Base-by-base conservation (phyloP, 2,329 filamentous ascomycete species). In the Coleophoma eucalyptorum region DNA sequence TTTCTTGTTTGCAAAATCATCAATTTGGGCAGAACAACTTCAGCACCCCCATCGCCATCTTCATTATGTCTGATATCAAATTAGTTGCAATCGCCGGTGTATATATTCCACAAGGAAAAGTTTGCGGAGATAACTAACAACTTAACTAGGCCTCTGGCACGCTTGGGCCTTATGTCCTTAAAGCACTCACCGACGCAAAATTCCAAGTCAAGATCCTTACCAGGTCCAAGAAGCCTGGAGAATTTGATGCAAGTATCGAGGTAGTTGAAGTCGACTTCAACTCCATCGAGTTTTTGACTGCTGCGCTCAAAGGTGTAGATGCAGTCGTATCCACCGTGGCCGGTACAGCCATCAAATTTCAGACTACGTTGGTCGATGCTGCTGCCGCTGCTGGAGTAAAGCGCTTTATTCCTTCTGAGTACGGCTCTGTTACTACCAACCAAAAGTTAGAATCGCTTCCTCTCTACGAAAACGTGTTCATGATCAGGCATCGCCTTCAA, bases 361-460 rank as follows among this genome's bases (percentile, higher is more conserved):
- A 42, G 66, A 50, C 50, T 12, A 19, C 69, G n/a, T 63, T 83
- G 49, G 73, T 83, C 42, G 75, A 84, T 41, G 82, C 80, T 1
- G 73, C 79, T n/a, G 71, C 78, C 38, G 73, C 72, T 16, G 80
- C 79, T 0, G 76, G 78, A 12, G 79, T 84, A 7, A 72, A 78
- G 58, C 72, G 79, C 19, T 81, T 83, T 67, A 69, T 84, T 38
- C 79, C 81, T 1, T 77, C 76, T 6, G 80, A 84, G 48, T 84
- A 76, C 35, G 66, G 65, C 33, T 61, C 64, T 8, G 58, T 68
- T 64, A 61, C 70, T 69, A 61, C 72, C 61, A 42, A 62, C 58
- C n/a, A 67, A 64, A 62, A 65, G 54, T 55, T 64, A 48, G 52
- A 69, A 52, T 42, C 63, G 3, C 70, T 84, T 2, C 73, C 79